Percentiles rank a stretch among this genome's conserved stretches.
Evolutionary conservation across 257 asterid genomes (phyloP).

Genomic region (Salvia rosmarinus): DNA sequence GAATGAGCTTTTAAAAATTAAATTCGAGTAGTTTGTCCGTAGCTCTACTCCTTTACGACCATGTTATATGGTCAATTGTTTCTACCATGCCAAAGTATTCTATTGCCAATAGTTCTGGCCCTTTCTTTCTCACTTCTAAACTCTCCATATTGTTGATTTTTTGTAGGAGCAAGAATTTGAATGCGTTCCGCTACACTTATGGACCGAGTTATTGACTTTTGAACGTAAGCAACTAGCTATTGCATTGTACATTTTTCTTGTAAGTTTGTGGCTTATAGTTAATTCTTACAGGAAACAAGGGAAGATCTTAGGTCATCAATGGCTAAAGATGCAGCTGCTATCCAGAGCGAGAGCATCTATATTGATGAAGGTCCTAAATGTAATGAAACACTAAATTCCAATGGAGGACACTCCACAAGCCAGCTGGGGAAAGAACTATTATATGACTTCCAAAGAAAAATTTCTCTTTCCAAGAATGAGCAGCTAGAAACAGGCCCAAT

Average conservation of each 20-base stretch:
- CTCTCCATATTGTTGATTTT: conserved; percentile 23
- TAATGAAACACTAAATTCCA: conserved; percentile 41
- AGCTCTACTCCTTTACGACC: background rate
- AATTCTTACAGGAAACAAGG: conserved; percentile 60
- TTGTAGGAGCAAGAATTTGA: conserved; percentile 75
- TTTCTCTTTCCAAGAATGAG: conserved; percentile 65
- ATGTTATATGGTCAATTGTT: background rate
- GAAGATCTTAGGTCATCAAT: conserved; percentile 86
- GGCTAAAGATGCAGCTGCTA: conserved; percentile 84
- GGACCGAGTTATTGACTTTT: conserved; percentile 81
- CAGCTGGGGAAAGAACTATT: conserved; percentile 46
- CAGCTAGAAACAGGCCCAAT: conserved; percentile 46
- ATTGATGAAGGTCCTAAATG: conserved; percentile 38
- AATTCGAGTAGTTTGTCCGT: no score
- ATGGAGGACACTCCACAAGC: conserved; percentile 36
- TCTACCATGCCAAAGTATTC: background rate
- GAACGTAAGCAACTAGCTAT: conserved; percentile 58
- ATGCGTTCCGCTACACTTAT: conserved; percentile 81
- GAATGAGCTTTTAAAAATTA: no score
- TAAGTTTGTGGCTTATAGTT: conserved; percentile 40
- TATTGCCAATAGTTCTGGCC: no score
- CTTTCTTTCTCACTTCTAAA: conserved; percentile 29
- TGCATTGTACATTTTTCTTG: conserved; percentile 17
- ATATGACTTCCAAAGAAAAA: conserved; percentile 81
- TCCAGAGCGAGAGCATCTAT: conserved; percentile 67